These are phyloP conservation scores for Fusarium graminum DNA, from an alignment of 2,329 filamentous ascomycete species.

Conservation along the genomic window DNA sequence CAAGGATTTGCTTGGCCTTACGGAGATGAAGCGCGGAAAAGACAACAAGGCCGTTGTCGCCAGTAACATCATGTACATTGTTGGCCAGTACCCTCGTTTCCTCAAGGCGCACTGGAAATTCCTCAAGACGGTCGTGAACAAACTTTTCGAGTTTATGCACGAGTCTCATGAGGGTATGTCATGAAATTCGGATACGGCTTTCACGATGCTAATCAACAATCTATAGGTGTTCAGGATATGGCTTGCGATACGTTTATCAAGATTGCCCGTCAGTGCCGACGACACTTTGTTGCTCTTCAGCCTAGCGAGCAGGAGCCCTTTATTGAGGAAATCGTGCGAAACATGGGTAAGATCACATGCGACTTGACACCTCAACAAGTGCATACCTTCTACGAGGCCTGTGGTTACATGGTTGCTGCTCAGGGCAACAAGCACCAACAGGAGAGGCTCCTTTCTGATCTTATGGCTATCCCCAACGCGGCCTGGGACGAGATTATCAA, in stretches of 20 bases:
- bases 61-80: conserved; percentile 99
- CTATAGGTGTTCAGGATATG: conserved; percentile 94
- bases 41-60: conserved; percentile 99
- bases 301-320: conserved; percentile 95
- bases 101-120: conserved; percentile 99
- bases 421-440: conserved; percentile 96
- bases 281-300: conserved; percentile 96
- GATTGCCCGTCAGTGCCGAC: conserved; percentile 97
- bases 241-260: conserved; percentile 99
- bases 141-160: conserved; percentile 99
- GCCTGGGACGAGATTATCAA: conserved; percentile 97
- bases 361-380: conserved; percentile 97
- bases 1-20: conserved; percentile 95
- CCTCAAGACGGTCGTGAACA: conserved; percentile 99
- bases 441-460: conserved; percentile 87
- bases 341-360: conserved; percentile 93
- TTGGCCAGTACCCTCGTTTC: conserved; percentile 97
- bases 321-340: conserved; percentile 97
- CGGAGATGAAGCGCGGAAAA: conserved; percentile 99
- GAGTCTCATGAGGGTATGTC: conserved; percentile 92
- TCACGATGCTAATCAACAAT: conserved; percentile 44
- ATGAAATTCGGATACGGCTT: neutral
- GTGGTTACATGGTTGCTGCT: conserved; percentile 98
- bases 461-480: conserved; percentile 93
- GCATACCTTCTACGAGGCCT: conserved; percentile 98